Base-by-base conservation (phyloP, 345 rosid species). In the Camelina neglecta region DNA sequence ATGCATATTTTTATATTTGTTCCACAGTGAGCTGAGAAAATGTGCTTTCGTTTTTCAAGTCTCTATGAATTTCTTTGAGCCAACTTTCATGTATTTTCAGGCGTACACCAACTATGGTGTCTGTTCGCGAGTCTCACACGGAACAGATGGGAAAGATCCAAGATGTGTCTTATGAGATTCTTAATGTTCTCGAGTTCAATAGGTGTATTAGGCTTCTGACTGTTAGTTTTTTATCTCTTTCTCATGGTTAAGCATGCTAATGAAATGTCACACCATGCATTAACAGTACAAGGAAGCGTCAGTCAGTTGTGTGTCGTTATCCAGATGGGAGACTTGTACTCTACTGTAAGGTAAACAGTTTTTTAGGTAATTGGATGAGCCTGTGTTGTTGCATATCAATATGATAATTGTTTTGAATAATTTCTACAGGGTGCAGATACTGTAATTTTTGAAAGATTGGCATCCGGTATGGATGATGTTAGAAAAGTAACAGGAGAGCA, bases 131-230 rank as follows among this genome's bases (percentile, higher is more conserved):
- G 82, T 95, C 99, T 79, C 97, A 90, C 64, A 93, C 83, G 73
- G 98, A 95, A 83, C 89, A 87, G 85, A 85, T 95, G 88, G 97
- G 99, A 69, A 88, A 89, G 81, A 71, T 84, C 59, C 91, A 83
- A 70, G 97, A 95, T 62, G 86, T 87, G 65, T 54, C 89, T 41
- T 95, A 92, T 83, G 97, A 92, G 84, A 86, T 95, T 83, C 84
- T 95, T 60, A 95, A 95, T 79, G 99, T 95, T 75, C 93, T 95
- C 6, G 99, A 95, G 83, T 95, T 95, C 79, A 92, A 95, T 80
- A 95, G 99, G 98, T 92, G 7, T 50, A 72, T 57, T 65, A 60
- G 36, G 57, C 31, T 69, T 33, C 12, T 0, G 13, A 49, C 39
- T 71, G 38, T 64, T 76, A 33, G 21, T 21, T 57, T 42, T 15